These are phyloP conservation scores for Pouteria glomerata DNA, from an alignment of 148 eudicot genomes.

Conservation along the genomic window DNA sequence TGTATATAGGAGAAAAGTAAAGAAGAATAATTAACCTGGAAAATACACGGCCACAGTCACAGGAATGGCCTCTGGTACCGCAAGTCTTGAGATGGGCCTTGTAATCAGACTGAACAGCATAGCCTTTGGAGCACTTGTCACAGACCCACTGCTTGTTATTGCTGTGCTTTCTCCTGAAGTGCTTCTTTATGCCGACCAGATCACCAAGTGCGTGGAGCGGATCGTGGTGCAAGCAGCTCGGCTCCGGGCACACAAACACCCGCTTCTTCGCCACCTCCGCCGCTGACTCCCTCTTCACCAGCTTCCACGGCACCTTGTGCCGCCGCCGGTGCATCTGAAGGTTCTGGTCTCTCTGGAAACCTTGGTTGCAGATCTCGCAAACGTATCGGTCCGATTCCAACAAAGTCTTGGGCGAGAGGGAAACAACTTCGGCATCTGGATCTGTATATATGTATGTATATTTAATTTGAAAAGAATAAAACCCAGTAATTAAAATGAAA, in stretches of 20 bases:
- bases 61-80: conserved; percentile 89
- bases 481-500: background rate
- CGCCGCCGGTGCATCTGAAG: conserved; percentile 89
- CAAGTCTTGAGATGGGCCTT: conserved; percentile 94
- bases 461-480: too few species aligned
- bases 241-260: conserved; percentile 89
- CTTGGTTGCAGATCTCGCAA: conserved; percentile 96
- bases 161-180: conserved; percentile 83
- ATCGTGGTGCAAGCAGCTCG: conserved; percentile 82
- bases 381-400: conserved; percentile 82
- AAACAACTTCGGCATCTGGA: conserved; percentile 95
- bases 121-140: conserved; percentile 75
- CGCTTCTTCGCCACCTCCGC: conserved; percentile 60
- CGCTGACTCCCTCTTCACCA: conserved; percentile 62
- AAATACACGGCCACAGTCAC: conserved; percentile 95
- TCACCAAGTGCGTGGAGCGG: conserved; percentile 91
- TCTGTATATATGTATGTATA: too few species aligned
- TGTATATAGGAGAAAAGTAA: background rate
- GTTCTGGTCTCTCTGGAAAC: conserved; percentile 90
- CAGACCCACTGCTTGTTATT: conserved; percentile 89
- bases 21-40: conserved; percentile 54
- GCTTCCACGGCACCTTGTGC: conserved; percentile 94
- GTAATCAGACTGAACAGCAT: conserved; percentile 90
- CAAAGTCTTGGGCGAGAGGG: conserved; percentile 72
- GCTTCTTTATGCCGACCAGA: conserved; percentile 87